Evolutionary conservation across 371 early-diverging fungal genomes (phyloP), one percentile per base, ranked within the genome.

Genomic region (Rhizopus microsporus): DNA sequence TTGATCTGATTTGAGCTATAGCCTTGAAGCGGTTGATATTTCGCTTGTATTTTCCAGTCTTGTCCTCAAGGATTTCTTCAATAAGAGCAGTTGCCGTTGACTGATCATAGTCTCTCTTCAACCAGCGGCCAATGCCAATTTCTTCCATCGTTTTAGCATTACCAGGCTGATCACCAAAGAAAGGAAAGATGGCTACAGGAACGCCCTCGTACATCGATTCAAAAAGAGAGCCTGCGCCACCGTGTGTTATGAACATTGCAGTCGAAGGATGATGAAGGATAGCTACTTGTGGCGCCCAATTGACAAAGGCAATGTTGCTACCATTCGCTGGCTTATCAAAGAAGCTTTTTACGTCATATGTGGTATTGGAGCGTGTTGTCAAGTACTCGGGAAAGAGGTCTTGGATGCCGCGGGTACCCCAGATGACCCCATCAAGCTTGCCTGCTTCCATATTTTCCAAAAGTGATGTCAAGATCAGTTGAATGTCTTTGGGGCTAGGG

Each of bases 211-310:
- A 67, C 10, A 75, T 42, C 1, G 68, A 65, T 59, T 80, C 77
- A 43, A 60, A 66, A 13, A 68, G 35, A 15, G 72, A 73, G 5
- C 57, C 70, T 4, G 65, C 58, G 23, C 80, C 80, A 17, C 80
- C 67, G 37, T 77, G 77, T 6, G 71, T 64, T 0, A 80, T 35
- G 49, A 77, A 80, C 0, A 73, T 35, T 1, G 13, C 7, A 10
- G 65, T 68, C 0, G 73, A 67, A 15, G 68, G 53, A 30, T 80
- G 77, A 0, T 56, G 34, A 13, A 80, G 67, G 31, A 80, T 62
- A 15, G 75, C 67, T 30, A 63, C 54, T 33, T 80, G 80, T 16
- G 77, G 80, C 0, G 73, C 66, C 72, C 77, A 72, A 16, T 60
- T 51, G 6, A 59, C 33, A 33, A 58, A 46, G 46, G 46, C 46